Conservation (phyloP, 2,329 filamentous ascomycete genomes). For the Ascomycota sp. region DNA sequence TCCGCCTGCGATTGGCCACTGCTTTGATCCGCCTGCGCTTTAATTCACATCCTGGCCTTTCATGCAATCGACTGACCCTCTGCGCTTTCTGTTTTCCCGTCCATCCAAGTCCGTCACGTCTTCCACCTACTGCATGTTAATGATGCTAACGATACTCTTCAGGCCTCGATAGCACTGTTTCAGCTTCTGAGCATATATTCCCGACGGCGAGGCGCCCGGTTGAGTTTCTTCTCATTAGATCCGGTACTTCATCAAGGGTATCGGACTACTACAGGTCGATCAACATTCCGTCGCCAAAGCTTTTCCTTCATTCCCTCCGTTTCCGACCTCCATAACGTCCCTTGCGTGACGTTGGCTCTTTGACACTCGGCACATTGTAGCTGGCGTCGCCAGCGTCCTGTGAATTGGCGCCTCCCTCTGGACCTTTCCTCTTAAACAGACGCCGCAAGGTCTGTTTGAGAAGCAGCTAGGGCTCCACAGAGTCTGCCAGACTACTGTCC, state of each 20-base stretch:
- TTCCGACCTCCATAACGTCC: slow-evolving; percentile 82
- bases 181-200: slow-evolving; percentile 1
- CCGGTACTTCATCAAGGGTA: slow-evolving; percentile 65
- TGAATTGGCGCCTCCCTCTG: slow-evolving; percentile 43
- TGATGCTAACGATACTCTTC: neutral
- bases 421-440: slow-evolving; percentile 95
- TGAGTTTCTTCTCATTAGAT: no score
- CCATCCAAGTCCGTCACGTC: slow-evolving; percentile 56
- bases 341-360: slow-evolving; percentile 37
- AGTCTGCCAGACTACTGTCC: slow-evolving; percentile 19
- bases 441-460: slow-evolving; percentile 90
- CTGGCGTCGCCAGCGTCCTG: slow-evolving; percentile 69
- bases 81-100: slow-evolving; percentile 73
- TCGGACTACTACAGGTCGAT: slow-evolving; percentile 51
- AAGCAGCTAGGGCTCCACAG: slow-evolving; percentile 90
- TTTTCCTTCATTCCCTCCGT: slow-evolving; percentile 61
- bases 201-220: no score
- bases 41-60: slow-evolving; percentile 27
- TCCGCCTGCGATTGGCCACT: no score
- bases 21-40: no score
- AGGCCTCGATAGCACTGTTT: slow-evolving; percentile 39
- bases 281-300: slow-evolving; percentile 76
- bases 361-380: slow-evolving; percentile 31
- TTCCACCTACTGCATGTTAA: neutral
- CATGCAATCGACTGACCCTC: slow-evolving; percentile 81